A percentile compares a stretch with the other conserved stretches of the same genome.
Evolutionary conservation across 768 basidiomycete genomes (phyloP).

Genomic region (Tulasnella sp.): DNA sequence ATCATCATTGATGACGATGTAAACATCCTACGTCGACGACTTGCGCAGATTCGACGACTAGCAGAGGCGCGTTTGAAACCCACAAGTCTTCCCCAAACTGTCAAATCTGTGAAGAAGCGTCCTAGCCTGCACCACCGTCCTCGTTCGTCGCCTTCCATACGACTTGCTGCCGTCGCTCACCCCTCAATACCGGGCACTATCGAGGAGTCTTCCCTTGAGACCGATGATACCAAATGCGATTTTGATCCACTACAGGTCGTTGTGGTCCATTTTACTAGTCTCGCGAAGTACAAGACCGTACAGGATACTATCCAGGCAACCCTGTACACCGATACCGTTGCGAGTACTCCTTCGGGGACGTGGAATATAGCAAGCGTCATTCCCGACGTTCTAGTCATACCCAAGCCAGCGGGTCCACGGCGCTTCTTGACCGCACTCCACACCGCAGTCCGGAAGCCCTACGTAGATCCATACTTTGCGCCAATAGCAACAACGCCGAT

Average conservation of each 20-base stretch:
- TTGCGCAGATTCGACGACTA: constrained; percentile 54
- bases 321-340: constrained; percentile 31
- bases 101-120: constrained; percentile 38
- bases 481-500: constrained; percentile 91
- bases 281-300: constrained; percentile 77
- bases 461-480: constrained; percentile 79
- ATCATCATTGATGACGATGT: constrained; percentile 92
- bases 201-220: background rate
- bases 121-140: constrained; percentile 64
- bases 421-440: constrained; percentile 85
- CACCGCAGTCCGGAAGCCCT: constrained; percentile 74
- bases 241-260: constrained; percentile 31
- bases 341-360: background rate
- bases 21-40: constrained; percentile 57
- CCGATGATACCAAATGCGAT: background rate
- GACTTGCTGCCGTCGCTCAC: constrained; percentile 29
- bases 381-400: constrained; percentile 92
- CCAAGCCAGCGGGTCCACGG: constrained; percentile 92
- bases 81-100: constrained; percentile 27
- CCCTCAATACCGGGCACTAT: background rate
- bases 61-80: constrained; percentile 21
- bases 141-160: constrained; percentile 69
- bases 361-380: constrained; percentile 24
- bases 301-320: constrained; percentile 73
- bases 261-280: constrained; percentile 82